A percentile compares a stretch with the other conserved stretches of the same genome.
Conservation (phyloP, 1,284 basidiomycete genomes). For the Leucoagaricus sp. region DNA sequence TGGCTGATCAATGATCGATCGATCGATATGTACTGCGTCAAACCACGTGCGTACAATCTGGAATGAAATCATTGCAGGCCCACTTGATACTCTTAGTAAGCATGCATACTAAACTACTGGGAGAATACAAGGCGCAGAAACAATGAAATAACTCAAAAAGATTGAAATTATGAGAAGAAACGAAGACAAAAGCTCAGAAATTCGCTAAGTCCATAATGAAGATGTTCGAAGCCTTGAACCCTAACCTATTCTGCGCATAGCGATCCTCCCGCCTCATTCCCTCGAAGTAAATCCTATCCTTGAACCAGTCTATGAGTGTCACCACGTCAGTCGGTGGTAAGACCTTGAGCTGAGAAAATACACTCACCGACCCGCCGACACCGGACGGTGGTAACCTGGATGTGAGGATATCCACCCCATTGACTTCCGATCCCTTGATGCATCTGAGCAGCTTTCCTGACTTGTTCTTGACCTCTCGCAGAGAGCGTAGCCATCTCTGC, state of each 20-base stretch:
- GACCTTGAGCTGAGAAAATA: background rate
- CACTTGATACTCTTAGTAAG: background rate
- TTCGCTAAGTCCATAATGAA: conserved; percentile 58
- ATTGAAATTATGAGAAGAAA: background rate
- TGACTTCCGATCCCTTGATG: conserved; percentile 37
- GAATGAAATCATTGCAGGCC: background rate
- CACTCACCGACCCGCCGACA: conserved; percentile 60
- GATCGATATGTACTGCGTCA: too few species aligned
- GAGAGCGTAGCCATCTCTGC: conserved; percentile 62
- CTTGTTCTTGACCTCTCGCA: conserved; percentile 64
- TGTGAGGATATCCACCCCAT: conserved; percentile 46
- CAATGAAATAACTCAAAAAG: background rate
- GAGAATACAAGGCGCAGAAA: background rate
- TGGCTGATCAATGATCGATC: conserved; percentile 18
- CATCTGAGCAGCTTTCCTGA: conserved; percentile 57
- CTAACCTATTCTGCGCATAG: conserved; percentile 61
- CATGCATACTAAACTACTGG: background rate
- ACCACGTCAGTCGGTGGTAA: conserved; percentile 2
- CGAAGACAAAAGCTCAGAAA: conserved; percentile 6
- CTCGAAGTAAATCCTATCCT: conserved; percentile 71
- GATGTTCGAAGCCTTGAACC: conserved; percentile 75
- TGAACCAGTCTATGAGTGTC: conserved; percentile 63
- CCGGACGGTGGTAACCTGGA: conserved; percentile 39
- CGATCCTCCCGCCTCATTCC: conserved; percentile 57
- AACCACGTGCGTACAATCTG: background rate